Evolutionary conservation across 371 early-diverging fungal species (phyloP), one percentile per base, ranked within the genome.

Genomic region (Zopfochytrium polystomum): DNA sequence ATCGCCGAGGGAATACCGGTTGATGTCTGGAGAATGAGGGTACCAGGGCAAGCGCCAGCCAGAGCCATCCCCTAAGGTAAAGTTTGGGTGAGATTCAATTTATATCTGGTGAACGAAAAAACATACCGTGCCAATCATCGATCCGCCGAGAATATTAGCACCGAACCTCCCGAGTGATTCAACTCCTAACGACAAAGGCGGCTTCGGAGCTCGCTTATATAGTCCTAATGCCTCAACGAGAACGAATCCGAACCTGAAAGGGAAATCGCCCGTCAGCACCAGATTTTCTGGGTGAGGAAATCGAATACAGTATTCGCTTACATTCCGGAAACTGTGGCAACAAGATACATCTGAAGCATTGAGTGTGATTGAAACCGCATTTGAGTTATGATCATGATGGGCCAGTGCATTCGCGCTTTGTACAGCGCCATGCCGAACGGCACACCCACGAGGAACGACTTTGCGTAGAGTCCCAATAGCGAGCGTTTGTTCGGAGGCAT

Each of bases 21-120:
- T 15, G 60, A 66, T 20, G 63, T 22, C 51, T 70, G 71, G 2
- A 52, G 56, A 30, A 66, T 23, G 33, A 71, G 58, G 30, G 72
- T 71, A 2, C 72, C 72, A n/a, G 72, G 72, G 38, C 72, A 71
- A 18, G 72, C 67, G 13, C 71, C 71, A 25, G 60, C n/a, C 25
- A 70, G 47, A 26, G 63, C 27, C 70, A 70, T 70, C n/a, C 72
- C 72, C 52, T 52, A n/a, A 42, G n/a, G 11, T 42, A 42, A 42
- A 13, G 42, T 11, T 13, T 11, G 42, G n/a, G n/a, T n/a, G n/a
- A n/a, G n/a, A n/a, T n/a, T n/a, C n/a, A n/a, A n/a, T n/a, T n/a
- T n/a, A 38, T n/a, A n/a, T n/a, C n/a, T n/a, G 48, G 7, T 15
- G 23, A 22, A 48, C 9, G 23, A 48, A 22, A 13, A 46, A n/a